These are phyloP conservation scores for Aspergillus felis DNA, from an alignment of 2,329 filamentous ascomycete species.

Conservation along the genomic window DNA sequence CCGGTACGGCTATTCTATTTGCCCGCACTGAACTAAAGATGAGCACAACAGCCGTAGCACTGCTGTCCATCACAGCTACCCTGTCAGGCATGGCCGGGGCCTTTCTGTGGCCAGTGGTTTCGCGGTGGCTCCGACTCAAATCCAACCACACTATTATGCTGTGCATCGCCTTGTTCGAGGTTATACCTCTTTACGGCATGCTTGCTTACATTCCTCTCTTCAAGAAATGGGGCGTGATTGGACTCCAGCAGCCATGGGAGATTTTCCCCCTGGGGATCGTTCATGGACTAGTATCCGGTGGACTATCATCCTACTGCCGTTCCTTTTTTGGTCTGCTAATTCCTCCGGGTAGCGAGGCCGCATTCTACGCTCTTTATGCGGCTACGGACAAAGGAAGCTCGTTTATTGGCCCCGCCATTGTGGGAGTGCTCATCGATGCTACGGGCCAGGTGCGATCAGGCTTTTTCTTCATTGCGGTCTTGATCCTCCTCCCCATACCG, in stretches of 20 bases:
- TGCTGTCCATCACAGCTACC: constrained; percentile 87
- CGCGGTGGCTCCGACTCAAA: constrained; percentile 60
- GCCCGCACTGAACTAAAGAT: constrained; percentile 85
- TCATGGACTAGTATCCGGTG: constrained; percentile 83
- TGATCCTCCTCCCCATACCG: constrained; percentile 78
- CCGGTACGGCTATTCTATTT: constrained; percentile 85
- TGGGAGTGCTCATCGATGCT: constrained; percentile 78
- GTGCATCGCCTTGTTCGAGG: constrained; percentile 78
- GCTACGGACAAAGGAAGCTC: constrained; percentile 93
- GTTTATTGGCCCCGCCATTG: constrained; percentile 84
- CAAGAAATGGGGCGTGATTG: constrained; percentile 66
- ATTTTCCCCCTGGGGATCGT: constrained; percentile 86
- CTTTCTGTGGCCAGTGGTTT: constrained; percentile 77
- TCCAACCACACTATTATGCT: constrained; percentile 84
- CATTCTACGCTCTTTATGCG: constrained; percentile 89
- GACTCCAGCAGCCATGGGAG: constrained; percentile 83
- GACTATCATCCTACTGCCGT: constrained; percentile 79
- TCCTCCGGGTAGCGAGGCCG: constrained; percentile 82
- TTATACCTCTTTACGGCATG: constrained; percentile 87
- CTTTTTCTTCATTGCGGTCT: constrained; percentile 79
- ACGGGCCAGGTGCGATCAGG: constrained; percentile 72
- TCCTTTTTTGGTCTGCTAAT: constrained; percentile 85
- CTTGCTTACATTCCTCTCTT: constrained; percentile 78
- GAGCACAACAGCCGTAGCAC: constrained; percentile 72
- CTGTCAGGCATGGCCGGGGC: constrained; percentile 76